These are phyloP conservation scores for Aspergillus ochraceoroseus DNA, from an alignment of 2,329 filamentous ascomycete species.

Conservation along the genomic window DNA sequence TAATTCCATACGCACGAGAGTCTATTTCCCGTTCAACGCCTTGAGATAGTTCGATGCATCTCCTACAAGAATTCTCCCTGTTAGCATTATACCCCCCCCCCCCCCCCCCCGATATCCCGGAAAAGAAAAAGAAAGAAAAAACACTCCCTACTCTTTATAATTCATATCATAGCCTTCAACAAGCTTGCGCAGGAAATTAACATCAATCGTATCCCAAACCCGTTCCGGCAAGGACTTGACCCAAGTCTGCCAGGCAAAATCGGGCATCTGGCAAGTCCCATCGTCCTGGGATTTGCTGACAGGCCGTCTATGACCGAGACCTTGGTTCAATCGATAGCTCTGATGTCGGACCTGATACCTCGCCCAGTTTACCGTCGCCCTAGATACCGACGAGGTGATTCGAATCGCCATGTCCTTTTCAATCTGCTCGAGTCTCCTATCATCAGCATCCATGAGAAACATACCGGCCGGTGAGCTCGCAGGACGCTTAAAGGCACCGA, in stretches of 20 bases:
- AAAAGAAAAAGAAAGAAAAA: neutral
- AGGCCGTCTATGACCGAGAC: conserved; percentile 53
- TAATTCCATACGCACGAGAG: conserved; percentile 50
- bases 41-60: conserved; percentile 62
- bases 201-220: conserved; percentile 63
- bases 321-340: conserved; percentile 47
- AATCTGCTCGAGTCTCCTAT: conserved; percentile 51
- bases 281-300: conserved; percentile 58
- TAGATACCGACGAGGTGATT: conserved; percentile 13
- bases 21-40: conserved; percentile 61
- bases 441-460: conserved; percentile 56
- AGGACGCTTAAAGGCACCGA: conserved; percentile 49
- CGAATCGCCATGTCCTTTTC: conserved; percentile 45
- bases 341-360: conserved; percentile 57
- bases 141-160: conserved; percentile 49
- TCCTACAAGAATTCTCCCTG: conserved; percentile 22
- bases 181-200: conserved; percentile 52
- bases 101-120: neutral
- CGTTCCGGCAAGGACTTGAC: conserved; percentile 52
- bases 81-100: neutral
- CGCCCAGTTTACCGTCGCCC: conserved; percentile 31
- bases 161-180: conserved; percentile 52
- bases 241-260: conserved; percentile 53
- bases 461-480: conserved; percentile 60
- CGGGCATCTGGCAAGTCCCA: conserved; percentile 50